Percentiles rank a stretch among this genome's conserved stretches.
Conservation (phyloP, 2,329 filamentous ascomycete genomes). For the Corinectria fuckeliana region DNA sequence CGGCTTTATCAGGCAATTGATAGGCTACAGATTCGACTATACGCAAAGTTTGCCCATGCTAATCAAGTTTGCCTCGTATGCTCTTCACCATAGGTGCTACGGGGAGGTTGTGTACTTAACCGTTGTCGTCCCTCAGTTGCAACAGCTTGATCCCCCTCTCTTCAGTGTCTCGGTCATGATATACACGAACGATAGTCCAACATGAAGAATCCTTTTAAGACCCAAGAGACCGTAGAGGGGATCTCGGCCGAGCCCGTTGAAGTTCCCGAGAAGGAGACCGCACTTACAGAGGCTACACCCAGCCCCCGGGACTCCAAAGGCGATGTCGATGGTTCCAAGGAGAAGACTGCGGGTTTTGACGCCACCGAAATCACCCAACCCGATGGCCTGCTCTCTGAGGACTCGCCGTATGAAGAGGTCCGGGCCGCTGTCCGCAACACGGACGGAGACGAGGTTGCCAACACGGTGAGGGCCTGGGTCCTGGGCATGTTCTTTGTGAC, state of each 20-base stretch:
- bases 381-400: constrained; percentile 4
- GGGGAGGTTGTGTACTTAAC: constrained; percentile 3
- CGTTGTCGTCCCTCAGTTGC: not conserved
- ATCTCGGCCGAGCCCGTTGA: not conserved
- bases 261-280: not conserved
- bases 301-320: not conserved
- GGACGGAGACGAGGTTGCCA: constrained; percentile 45
- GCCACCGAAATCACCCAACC: constrained; percentile 11
- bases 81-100: not conserved
- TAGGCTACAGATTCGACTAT: not conserved
- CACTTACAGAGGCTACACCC: not conserved
- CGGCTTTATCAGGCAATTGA: not conserved
- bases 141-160: not conserved
- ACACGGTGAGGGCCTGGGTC: constrained; percentile 53
- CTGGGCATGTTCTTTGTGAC: constrained; percentile 54
- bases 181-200: not conserved
- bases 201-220: constrained; percentile 17
- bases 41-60: not conserved
- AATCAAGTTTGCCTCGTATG: not conserved
- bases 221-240: not conserved
- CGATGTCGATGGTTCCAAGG: not conserved
- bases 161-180: not conserved
- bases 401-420: constrained; percentile 27
- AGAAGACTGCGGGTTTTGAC: constrained; percentile 2
- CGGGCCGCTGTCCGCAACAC: constrained; percentile 47